phyloP scores from a whole-genome alignment of 441 rosid genomes.

The Macaranga tanarius region DNA sequence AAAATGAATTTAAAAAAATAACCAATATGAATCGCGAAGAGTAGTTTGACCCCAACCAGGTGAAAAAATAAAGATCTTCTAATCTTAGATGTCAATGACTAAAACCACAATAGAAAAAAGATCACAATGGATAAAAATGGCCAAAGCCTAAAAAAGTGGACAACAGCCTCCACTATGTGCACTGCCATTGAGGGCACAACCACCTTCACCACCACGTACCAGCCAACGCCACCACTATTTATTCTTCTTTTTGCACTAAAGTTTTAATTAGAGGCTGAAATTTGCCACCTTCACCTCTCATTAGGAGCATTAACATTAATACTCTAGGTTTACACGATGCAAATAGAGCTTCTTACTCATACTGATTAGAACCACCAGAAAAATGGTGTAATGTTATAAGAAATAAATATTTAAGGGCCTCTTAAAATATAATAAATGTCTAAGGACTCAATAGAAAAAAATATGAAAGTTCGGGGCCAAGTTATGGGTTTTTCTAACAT shows the following conservation, averaged over 20 bases:
- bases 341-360: no score
- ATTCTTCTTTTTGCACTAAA: not conserved
- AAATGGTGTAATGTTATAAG: no score
- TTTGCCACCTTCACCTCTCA: no score
- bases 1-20: not conserved
- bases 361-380: no score
- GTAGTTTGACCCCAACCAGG: no score
- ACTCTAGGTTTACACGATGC: no score
- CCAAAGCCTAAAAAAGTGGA: not conserved
- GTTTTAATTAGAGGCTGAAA: conserved; percentile 9
- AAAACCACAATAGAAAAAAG: not conserved
- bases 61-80: not conserved
- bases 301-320: no score
- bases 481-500: no score
- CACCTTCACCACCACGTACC: not conserved
- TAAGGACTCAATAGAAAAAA: no score
- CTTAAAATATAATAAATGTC: no score
- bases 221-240: conserved; percentile 9
- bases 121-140: conserved; percentile 1
- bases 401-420: no score
- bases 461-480: no score
- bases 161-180: not conserved
- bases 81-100: conserved; percentile 2
- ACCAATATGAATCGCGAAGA: conserved; percentile 18
- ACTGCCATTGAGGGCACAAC: conserved; percentile 6